phyloP scores from a whole-genome alignment of 768 basidiomycete genomes.

The Mycena olivaceomarginata region DNA sequence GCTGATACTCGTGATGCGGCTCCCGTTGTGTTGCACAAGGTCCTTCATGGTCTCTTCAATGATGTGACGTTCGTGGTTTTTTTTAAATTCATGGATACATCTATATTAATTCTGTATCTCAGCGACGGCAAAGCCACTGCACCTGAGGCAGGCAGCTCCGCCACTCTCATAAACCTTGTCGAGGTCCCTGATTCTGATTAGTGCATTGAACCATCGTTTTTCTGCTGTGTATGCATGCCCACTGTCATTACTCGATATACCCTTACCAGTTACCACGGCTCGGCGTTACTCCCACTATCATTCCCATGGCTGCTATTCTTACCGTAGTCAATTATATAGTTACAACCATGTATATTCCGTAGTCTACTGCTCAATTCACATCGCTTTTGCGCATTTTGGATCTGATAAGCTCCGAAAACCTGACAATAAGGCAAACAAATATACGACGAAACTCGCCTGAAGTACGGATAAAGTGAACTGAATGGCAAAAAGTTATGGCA shows the following conservation, averaged over 20 bases:
- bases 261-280: too few species aligned
- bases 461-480: neutral
- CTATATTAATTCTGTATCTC: neutral
- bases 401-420: neutral
- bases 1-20: neutral
- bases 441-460: too few species aligned
- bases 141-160: neutral
- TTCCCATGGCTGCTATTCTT: too few species aligned
- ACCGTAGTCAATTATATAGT: too few species aligned
- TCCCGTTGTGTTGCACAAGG: conserved; percentile 1
- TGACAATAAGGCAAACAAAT: neutral
- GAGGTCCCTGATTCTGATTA: conserved; percentile 6
- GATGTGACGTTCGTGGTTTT: neutral
- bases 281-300: too few species aligned
- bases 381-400: neutral
- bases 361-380: neutral
- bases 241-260: neutral
- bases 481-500: neutral
- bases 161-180: neutral
- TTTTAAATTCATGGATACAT: neutral
- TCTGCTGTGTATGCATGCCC: neutral
- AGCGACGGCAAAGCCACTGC: neutral
- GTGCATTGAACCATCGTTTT: neutral
- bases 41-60: conserved; percentile 14
- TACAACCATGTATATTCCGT: neutral